Evolutionary conservation across 177 flowering plant species (phyloP).

Genomic region (Vitis hybrid): DNA sequence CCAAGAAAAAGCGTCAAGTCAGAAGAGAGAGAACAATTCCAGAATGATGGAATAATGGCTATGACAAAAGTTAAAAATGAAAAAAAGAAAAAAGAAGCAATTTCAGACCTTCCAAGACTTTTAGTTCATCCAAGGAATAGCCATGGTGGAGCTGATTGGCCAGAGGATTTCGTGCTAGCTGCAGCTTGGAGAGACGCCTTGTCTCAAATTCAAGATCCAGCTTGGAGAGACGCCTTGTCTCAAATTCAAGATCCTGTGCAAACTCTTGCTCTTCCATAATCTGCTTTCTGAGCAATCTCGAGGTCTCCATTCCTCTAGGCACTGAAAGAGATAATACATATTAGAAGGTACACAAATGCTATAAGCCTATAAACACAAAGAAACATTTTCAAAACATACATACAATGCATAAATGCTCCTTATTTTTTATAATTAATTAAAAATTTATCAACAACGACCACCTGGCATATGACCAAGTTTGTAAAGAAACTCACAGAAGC

Average conservation of each 20-base stretch:
- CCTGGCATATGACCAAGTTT: too few species aligned
- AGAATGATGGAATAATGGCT: neutral
- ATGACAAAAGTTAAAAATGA: neutral
- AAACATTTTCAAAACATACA: too few species aligned
- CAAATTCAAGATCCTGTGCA: slow-evolving; percentile 39
- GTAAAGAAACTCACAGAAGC: too few species aligned
- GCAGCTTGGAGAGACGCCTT: slow-evolving; percentile 35
- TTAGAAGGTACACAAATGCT: too few species aligned
- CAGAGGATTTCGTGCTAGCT: slow-evolving; percentile 34
- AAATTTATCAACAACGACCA: too few species aligned
- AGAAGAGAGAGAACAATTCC: neutral
- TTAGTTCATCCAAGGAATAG: slow-evolving; percentile 26
- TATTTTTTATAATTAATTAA: too few species aligned
- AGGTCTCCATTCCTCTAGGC: slow-evolving; percentile 38
- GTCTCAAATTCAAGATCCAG: slow-evolving; percentile 48
- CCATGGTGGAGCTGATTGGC: slow-evolving; percentile 28
- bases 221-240: slow-evolving; percentile 33
- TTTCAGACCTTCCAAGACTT: slow-evolving; percentile 28
- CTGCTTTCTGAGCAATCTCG: slow-evolving; percentile 53
- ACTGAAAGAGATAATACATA: slow-evolving; percentile 25
- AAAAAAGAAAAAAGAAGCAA: neutral
- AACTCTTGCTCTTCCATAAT: slow-evolving; percentile 54
- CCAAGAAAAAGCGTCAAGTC: neutral
- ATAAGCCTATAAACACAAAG: too few species aligned
- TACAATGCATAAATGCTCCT: too few species aligned